Percentiles rank a stretch among this genome's conserved stretches.
These are phyloP conservation scores for Epithemia pelagica DNA, from an alignment of 108 stramenopile species.

Conservation along the genomic window DNA sequence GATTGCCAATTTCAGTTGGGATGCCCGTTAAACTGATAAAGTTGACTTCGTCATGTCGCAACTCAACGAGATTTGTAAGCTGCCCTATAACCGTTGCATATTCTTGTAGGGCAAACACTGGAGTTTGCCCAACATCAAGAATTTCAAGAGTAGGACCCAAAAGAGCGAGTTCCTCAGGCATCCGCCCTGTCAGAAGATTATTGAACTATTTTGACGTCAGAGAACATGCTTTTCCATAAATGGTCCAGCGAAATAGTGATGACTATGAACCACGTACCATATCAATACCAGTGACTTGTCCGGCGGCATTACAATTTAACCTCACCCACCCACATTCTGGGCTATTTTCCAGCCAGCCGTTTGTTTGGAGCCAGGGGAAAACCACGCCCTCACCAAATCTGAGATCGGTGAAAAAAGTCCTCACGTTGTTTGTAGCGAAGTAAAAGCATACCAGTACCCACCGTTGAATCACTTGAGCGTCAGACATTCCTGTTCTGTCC, in stretches of 20 bases:
- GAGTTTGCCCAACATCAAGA: constrained; percentile 17
- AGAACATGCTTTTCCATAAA: constrained; percentile 13
- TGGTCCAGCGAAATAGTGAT: constrained; percentile 12
- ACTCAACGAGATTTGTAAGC: neutral
- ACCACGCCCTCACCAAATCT: constrained; percentile 11
- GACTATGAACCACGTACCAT: neutral
- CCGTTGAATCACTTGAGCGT: constrained; percentile 14
- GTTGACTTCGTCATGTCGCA: constrained; percentile 4
- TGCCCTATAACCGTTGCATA: neutral
- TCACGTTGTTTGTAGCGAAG: constrained; percentile 8
- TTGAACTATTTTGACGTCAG: constrained; percentile 11
- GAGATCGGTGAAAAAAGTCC: constrained; percentile 12
- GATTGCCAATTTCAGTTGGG: constrained; percentile 26
- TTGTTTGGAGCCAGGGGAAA: neutral
- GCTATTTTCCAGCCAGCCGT: neutral
- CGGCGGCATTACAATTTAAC: neutral
- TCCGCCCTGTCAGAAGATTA: constrained; percentile 26
- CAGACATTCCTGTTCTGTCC: neutral
- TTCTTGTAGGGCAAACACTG: neutral
- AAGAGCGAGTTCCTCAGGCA: constrained; percentile 27
- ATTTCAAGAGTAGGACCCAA: constrained; percentile 2
- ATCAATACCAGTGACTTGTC: neutral
- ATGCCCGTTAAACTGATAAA: constrained; percentile 5
- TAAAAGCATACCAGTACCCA: constrained; percentile 19
- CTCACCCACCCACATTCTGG: constrained; percentile 3